A percentile compares a stretch with the other conserved stretches of the same genome.
Conservation (phyloP, 176 grass and related monocot genomes). For the Avena atlantica region DNA sequence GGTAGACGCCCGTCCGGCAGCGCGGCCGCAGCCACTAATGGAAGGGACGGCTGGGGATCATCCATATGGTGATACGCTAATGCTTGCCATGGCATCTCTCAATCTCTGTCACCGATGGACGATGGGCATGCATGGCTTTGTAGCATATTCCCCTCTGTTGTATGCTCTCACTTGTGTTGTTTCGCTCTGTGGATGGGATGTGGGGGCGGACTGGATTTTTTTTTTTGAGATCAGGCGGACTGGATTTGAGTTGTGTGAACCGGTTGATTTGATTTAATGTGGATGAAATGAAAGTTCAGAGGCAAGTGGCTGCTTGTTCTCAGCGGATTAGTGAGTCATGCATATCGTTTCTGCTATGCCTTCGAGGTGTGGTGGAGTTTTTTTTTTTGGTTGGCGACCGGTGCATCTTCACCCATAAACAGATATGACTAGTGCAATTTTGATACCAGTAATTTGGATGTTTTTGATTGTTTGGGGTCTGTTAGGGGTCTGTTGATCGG, state of each 20-base stretch:
- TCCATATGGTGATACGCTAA: neutral
- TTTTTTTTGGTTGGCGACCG: neutral
- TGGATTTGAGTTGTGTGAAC: neutral
- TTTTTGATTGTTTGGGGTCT: too few species aligned
- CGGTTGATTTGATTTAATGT: neutral
- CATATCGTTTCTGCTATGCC: neutral
- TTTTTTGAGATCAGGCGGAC: too few species aligned
- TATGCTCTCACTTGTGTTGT: neutral
- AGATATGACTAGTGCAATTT: neutral
- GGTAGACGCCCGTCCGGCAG: neutral
- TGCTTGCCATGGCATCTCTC: neutral
- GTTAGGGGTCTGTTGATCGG: too few species aligned
- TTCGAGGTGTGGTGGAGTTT: neutral
- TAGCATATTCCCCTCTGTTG: neutral
- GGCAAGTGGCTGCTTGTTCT: neutral
- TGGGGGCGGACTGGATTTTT: too few species aligned
- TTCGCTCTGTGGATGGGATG: neutral
- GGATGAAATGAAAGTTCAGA: conserved; percentile 15
- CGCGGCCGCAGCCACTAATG: neutral
- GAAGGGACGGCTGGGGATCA: conserved; percentile 9
- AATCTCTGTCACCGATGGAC: neutral
- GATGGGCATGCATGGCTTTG: neutral
- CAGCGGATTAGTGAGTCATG: neutral
- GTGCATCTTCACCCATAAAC: neutral
- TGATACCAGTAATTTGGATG: neutral